Evolutionary conservation across 208 protist genomes (phyloP).

Genomic region (Vickermania spadyakhi): DNA sequence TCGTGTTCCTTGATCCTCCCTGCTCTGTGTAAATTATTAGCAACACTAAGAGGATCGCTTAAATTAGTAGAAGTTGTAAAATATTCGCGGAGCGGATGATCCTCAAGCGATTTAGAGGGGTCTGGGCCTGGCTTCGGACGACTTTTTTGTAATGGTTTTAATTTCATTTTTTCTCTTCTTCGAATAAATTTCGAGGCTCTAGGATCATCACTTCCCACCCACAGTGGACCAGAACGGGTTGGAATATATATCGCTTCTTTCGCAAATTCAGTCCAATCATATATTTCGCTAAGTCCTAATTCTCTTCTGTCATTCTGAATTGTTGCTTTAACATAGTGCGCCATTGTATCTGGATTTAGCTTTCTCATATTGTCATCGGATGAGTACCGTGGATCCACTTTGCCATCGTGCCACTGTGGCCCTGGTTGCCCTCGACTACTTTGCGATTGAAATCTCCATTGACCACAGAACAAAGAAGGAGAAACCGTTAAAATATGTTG

Average conservation of each 20-base stretch:
- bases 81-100: slow-evolving; percentile 79
- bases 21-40: slow-evolving; percentile 63
- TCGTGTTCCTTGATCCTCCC: slow-evolving; percentile 75
- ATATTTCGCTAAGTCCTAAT: slow-evolving; percentile 74
- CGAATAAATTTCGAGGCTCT: slow-evolving; percentile 66
- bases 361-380: slow-evolving; percentile 55
- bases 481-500: too few relatives aligned
- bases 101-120: slow-evolving; percentile 59
- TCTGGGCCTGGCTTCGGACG: slow-evolving; percentile 67
- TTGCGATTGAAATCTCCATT: slow-evolving; percentile 55
- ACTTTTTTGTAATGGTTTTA: slow-evolving; percentile 63
- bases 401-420: slow-evolving; percentile 54
- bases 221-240: slow-evolving; percentile 67
- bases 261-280: slow-evolving; percentile 84
- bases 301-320: slow-evolving; percentile 86
- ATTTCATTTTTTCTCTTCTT: slow-evolving; percentile 74
- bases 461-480: slow-evolving; percentile 5
- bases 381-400: slow-evolving; percentile 64
- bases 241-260: slow-evolving; percentile 85
- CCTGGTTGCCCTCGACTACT: slow-evolving; percentile 26
- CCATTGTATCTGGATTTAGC: slow-evolving; percentile 78
- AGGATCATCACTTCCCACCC: slow-evolving; percentile 83
- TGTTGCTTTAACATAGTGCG: slow-evolving; percentile 81
- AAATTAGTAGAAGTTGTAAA: slow-evolving; percentile 81
- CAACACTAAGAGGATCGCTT: slow-evolving; percentile 70